Evolutionary conservation across 2,329 filamentous ascomycete genomes (phyloP).

Genomic region (Aurifilum marmelostoma): DNA sequence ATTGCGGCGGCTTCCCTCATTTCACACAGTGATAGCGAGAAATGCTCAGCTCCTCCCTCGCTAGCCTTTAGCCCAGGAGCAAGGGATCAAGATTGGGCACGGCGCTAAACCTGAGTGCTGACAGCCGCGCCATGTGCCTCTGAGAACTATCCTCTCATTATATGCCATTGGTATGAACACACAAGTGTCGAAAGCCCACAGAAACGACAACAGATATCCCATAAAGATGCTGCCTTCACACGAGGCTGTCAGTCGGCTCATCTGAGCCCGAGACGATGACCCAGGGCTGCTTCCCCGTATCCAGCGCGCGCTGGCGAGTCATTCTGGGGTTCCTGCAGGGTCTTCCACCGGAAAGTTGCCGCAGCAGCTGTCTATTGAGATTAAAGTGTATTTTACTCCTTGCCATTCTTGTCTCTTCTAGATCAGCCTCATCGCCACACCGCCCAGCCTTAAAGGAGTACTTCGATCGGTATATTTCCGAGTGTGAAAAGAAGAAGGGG

Average conservation of each 20-base stretch:
- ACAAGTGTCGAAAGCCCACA: background rate
- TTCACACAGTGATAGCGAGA: background rate
- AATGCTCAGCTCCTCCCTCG: background rate
- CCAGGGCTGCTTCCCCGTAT: background rate
- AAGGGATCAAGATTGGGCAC: background rate
- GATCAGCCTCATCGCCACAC: background rate
- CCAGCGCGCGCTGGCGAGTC: background rate
- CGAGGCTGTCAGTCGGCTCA: background rate
- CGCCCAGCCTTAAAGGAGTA: background rate
- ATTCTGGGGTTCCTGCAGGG: background rate
- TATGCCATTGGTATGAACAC: background rate
- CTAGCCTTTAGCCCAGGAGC: background rate
- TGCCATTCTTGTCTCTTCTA: no score
- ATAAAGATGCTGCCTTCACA: background rate
- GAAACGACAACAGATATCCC: background rate
- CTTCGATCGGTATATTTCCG: background rate
- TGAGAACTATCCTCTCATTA: background rate
- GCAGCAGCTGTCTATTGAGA: background rate
- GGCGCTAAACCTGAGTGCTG: background rate
- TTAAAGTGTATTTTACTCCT: background rate
- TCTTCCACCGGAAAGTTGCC: background rate
- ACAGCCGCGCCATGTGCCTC: background rate
- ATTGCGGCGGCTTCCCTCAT: constrained; percentile 8
- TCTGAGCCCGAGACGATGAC: background rate
- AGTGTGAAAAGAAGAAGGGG: background rate